These are phyloP conservation scores for Ogataea haglerorum DNA, from an alignment of 805 yeast genomes.

Conservation along the genomic window DNA sequence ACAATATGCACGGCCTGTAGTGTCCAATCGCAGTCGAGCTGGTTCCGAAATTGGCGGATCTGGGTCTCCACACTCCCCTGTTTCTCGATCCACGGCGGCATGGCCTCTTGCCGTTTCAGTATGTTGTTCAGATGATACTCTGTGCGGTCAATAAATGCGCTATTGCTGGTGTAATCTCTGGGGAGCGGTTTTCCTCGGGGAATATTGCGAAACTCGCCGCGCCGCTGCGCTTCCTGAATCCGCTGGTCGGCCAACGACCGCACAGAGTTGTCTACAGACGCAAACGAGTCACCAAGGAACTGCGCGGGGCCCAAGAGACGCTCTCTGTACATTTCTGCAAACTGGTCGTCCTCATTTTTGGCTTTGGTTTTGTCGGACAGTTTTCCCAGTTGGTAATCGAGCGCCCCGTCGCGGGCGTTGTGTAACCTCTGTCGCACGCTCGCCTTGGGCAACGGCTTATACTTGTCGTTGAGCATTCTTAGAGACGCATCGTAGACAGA, in stretches of 20 bases:
- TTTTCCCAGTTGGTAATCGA: slow-evolving; percentile 60
- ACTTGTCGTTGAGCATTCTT: slow-evolving; percentile 55
- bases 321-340: slow-evolving; percentile 61
- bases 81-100: slow-evolving; percentile 89
- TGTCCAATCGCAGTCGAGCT: slow-evolving; percentile 41
- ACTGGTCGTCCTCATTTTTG: slow-evolving; percentile 42
- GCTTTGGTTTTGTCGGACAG: slow-evolving; percentile 19
- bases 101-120: slow-evolving; percentile 67
- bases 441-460: slow-evolving; percentile 35
- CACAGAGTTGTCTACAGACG: slow-evolving; percentile 48
- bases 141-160: slow-evolving; percentile 60
- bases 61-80: slow-evolving; percentile 55
- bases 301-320: slow-evolving; percentile 56
- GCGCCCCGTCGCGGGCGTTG: slow-evolving; percentile 59
- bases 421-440: slow-evolving; percentile 41
- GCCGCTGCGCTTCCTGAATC: slow-evolving; percentile 68
- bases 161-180: slow-evolving; percentile 36
- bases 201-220: slow-evolving; percentile 64
- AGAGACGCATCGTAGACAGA: slow-evolving; percentile 41
- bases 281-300: slow-evolving; percentile 40
- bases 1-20: slow-evolving; percentile 28
- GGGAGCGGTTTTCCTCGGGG: slow-evolving; percentile 63
- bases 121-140: slow-evolving; percentile 81
- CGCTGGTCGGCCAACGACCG: slow-evolving; percentile 69
- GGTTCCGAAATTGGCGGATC: slow-evolving; percentile 44